Base-by-base conservation (phyloP, 2,329 filamentous ascomycete species). In the Lecanosticta acicola region DNA sequence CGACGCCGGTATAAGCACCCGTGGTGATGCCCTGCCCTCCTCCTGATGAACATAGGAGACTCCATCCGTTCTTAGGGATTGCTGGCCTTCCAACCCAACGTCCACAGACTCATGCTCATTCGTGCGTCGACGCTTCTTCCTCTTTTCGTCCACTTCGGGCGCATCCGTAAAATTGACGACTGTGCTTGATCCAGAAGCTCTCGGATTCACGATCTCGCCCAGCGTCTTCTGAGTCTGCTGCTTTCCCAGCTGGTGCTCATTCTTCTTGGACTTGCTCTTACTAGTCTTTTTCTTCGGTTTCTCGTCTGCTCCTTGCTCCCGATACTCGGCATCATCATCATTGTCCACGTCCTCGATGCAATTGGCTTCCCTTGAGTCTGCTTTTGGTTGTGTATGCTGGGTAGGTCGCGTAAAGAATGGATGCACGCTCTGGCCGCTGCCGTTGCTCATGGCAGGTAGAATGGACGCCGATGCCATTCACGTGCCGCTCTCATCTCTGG, bases 101-200 rank as follows among this genome's bases (percentile, higher is more conserved):
- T 58, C 46, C n/a, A 48, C 41, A 14, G 43, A 48, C 17, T 51
- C 51, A 44, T 49, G 16, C 26, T 51, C 65, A 10, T 49, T 50
- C 1, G 67, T 71, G 42, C 65, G 68, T 35, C 63, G 62, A 32
- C 68, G 60, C 50, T 71, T 71, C 34, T 62, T 61, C 13, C 63
- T 59, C 4, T 50, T 55, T 36, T 54, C 24, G 38, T 66, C 64
- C 13, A 56, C 48, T 4, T 68, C 63, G 32, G 41, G 39, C 14
- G 47, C 46, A 17, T 41, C 40, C 5, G 33, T 36, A 8, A 36
- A 9, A 5, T 48, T 44, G 8, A 45, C 26, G 24, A 46, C 44
- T n/a, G 26, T 32, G 18, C 29, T 17, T 18, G 24, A 5, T 33
- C 35, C 32, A n/a, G 21, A 2, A 4, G 29, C 26, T 8, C 43